Percentiles rank a stretch among this genome's conserved stretches.
These are phyloP conservation scores for Komagataella ulmi DNA, from an alignment of 805 yeast genomes.

Conservation along the genomic window DNA sequence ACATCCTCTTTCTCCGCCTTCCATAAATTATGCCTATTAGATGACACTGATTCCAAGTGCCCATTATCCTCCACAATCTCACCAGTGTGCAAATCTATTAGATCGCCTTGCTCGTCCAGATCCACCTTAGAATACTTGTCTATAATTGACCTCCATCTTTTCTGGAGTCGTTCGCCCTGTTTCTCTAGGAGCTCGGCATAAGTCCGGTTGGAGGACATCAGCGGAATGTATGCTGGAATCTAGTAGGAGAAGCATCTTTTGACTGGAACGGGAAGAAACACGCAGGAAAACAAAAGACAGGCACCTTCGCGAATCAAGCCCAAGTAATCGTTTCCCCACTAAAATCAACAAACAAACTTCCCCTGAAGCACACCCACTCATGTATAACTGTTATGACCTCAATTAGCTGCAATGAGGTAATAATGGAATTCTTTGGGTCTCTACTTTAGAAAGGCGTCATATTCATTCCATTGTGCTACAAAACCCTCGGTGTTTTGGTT, in stretches of 20 bases:
- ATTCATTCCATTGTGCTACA: not conserved
- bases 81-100: conserved; percentile 2
- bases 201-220: not conserved
- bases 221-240: not conserved
- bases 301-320: not conserved
- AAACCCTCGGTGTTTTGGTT: not conserved
- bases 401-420: not conserved
- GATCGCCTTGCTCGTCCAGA: conserved; percentile 37
- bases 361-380: not conserved
- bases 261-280: not conserved
- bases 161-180: conserved; percentile 6
- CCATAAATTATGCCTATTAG: not conserved
- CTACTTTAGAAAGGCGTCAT: not conserved
- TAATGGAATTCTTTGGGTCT: not conserved
- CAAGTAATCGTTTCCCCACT: not conserved
- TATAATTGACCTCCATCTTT: conserved; percentile 41
- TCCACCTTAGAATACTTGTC: conserved; percentile 33
- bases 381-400: not conserved
- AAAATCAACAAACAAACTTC: no score
- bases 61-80: conserved; percentile 2
- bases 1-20: not conserved
- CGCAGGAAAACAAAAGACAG: not conserved
- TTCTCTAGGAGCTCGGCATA: conserved; percentile 7
- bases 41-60: conserved; percentile 1
- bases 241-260: not conserved